Conservation (phyloP, 2,329 filamentous ascomycete species). For the Alternaria sp. region DNA sequence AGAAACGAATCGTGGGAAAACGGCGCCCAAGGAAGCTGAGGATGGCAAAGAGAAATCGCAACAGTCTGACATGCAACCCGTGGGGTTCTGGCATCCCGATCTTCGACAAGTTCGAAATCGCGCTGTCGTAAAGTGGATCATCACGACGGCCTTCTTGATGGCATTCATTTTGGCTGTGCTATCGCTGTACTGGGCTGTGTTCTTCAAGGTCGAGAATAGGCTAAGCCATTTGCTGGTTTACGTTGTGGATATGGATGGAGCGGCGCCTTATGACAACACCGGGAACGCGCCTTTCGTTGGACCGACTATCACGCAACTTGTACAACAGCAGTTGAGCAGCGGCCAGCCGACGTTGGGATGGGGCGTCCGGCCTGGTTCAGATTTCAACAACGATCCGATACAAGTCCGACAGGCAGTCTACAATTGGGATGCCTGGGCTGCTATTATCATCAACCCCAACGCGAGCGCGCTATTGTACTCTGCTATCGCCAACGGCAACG, state of each 20-base stretch:
- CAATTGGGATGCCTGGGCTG: conserved; percentile 67
- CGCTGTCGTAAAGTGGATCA: conserved; percentile 53
- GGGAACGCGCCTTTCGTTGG: conserved; percentile 63
- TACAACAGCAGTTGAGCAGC: conserved; percentile 55
- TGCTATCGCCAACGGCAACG: conserved; percentile 64
- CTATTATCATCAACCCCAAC: conserved; percentile 70
- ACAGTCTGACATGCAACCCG: conserved; percentile 43
- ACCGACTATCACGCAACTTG: conserved; percentile 60
- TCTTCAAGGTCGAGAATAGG: conserved; percentile 59
- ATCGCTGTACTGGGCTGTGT: conserved; percentile 69
- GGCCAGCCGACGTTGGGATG: conserved; percentile 59
- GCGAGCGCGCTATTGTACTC: conserved; percentile 66
- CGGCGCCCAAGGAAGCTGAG: conserved; percentile 16
- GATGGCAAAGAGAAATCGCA: conserved; percentile 16
- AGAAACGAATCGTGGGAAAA: conserved; percentile 16
- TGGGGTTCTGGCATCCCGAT: conserved; percentile 58
- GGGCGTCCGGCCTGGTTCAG: conserved; percentile 56
- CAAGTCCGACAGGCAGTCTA: conserved; percentile 68
- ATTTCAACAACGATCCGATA: conserved; percentile 66
- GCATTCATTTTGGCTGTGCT: conserved; percentile 65
- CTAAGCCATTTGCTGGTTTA: conserved; percentile 61
- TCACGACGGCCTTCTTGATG: conserved; percentile 61
- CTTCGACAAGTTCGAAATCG: conserved; percentile 52
- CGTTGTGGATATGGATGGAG: conserved; percentile 71
- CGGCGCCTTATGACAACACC: conserved; percentile 60